Conservation (phyloP, 2,329 filamentous ascomycete genomes). For the Trichoderma atroviride region DNA sequence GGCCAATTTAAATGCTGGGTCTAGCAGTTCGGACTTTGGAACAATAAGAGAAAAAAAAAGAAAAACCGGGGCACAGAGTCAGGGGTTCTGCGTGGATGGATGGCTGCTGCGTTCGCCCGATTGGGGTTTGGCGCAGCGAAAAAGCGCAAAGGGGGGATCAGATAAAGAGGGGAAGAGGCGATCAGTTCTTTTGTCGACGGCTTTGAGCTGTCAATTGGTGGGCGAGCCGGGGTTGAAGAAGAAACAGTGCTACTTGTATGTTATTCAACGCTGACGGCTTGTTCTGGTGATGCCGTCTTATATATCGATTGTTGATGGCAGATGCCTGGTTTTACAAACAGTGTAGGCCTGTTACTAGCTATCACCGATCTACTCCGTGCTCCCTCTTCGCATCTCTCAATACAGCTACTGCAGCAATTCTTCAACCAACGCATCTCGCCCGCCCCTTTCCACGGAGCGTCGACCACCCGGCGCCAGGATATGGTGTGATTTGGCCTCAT, state of each 20-base stretch:
- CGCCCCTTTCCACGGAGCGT: conserved; percentile 19
- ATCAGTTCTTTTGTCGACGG: not conserved
- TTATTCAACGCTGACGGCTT: not conserved
- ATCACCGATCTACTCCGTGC: not conserved
- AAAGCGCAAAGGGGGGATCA: conserved; percentile 4
- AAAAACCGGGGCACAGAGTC: conserved; percentile 13
- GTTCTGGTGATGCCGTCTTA: not conserved
- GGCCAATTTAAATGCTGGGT: conserved; percentile 24
- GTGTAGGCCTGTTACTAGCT: no score
- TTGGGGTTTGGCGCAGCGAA: conserved; percentile 4
- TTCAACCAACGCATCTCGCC: not conserved
- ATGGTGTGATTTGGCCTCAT: conserved; percentile 16
- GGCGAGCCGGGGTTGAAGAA: not conserved
- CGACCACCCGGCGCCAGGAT: conserved; percentile 5
- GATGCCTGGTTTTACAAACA: not conserved
- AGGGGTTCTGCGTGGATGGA: conserved; percentile 13
- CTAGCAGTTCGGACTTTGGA: not conserved
- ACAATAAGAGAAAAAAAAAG: conserved; percentile 12
- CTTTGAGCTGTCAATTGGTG: not conserved
- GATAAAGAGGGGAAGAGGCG: conserved; percentile 8
- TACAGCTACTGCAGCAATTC: not conserved
- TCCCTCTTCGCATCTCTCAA: not conserved
- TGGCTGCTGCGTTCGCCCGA: not conserved
- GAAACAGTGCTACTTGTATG: not conserved
- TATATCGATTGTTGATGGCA: not conserved